Percentiles rank a stretch among this genome's conserved stretches.
These are phyloP conservation scores for Alternaria gaisen DNA, from an alignment of 2,329 filamentous ascomycete genomes.

Conservation along the genomic window DNA sequence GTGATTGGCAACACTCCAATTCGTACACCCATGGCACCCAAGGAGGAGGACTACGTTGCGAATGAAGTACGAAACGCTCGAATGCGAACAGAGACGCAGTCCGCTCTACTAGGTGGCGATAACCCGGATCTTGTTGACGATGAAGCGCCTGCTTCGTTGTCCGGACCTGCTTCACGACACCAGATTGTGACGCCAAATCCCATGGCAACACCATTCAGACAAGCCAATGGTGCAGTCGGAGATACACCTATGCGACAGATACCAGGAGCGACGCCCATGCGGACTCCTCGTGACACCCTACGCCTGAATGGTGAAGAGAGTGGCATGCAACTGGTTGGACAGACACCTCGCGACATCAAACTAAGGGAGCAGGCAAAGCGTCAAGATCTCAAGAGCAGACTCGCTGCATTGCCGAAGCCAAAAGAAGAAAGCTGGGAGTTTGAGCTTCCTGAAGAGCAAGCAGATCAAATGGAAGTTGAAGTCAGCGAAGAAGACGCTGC, in stretches of 20 bases:
- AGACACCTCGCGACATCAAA: constrained; percentile 79
- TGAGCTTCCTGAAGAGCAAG: constrained; percentile 84
- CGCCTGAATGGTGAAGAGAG: constrained; percentile 78
- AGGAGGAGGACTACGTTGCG: constrained; percentile 93
- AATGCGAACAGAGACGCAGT: constrained; percentile 91
- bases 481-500: constrained; percentile 73
- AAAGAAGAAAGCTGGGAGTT: constrained; percentile 96
- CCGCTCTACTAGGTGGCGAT: constrained; percentile 89
- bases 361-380: constrained; percentile 74
- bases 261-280: constrained; percentile 82
- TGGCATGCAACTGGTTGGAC: constrained; percentile 70
- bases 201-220: constrained; percentile 85
- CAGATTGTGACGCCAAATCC: constrained; percentile 92
- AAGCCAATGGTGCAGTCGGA: constrained; percentile 66
- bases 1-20: constrained; percentile 86
- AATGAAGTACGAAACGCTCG: constrained; percentile 96
- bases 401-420: constrained; percentile 88
- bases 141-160: constrained; percentile 83
- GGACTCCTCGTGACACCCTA: constrained; percentile 88
- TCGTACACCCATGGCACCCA: constrained; percentile 87
- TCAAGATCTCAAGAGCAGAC: constrained; percentile 72
- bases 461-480: constrained; percentile 65
- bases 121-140: constrained; percentile 90
- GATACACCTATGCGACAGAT: constrained; percentile 70
- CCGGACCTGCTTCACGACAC: constrained; percentile 82